Base-by-base conservation (phyloP, 2,329 filamentous ascomycete species). In the Periconia sp. region DNA sequence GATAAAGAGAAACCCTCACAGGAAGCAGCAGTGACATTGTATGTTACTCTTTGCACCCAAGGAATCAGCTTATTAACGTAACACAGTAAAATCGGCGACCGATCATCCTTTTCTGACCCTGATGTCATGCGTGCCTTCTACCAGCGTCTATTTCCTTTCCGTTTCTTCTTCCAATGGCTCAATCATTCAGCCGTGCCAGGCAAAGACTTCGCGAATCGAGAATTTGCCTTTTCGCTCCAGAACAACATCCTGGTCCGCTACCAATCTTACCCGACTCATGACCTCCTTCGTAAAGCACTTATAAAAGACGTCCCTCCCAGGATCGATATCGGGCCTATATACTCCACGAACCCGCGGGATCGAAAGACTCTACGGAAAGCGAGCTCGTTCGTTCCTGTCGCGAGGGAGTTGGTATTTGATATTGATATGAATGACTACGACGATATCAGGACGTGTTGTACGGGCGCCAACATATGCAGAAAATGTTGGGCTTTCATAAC, bases 341-440 rank as follows among this genome's bases (percentile, higher is more conserved):
- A 99, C 77, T 91, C 84, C 49, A 89, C 92, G 45, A 97, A 97
- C 72, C 94, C 94, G 0, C 88, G 92, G 64, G 94, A 99, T 66
- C 87, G 93, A 67, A 99, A 97, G 77, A 88, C 88, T 0, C 76
- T 97, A 33, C 86, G 88, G 49, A 93, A 92, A 73, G 84, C 87
- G 35, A 85, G 85, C 45, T 85, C 90, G 9, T 97, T 99, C 77
- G 89, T 88, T 59, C 93, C 94, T 0, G 74, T 97, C 31, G 84
- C 90, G 52, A 99, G 99, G 74, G 94, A 99, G 74, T 79, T 99
- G 40, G 96, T 96, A 65, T 97, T 99, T 74, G 94, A 99, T 88
- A 97, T 99, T 66, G 94, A 99, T 83, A 84, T 99, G 84, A 97
- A 94, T 50, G 94, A 97, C 77, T 99, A 99, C 76, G 94, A 99